Evolutionary conservation across 2,329 filamentous ascomycete genomes (phyloP), one percentile per base, ranked within the genome.

Genomic region (Cladorrhinum sp.): DNA sequence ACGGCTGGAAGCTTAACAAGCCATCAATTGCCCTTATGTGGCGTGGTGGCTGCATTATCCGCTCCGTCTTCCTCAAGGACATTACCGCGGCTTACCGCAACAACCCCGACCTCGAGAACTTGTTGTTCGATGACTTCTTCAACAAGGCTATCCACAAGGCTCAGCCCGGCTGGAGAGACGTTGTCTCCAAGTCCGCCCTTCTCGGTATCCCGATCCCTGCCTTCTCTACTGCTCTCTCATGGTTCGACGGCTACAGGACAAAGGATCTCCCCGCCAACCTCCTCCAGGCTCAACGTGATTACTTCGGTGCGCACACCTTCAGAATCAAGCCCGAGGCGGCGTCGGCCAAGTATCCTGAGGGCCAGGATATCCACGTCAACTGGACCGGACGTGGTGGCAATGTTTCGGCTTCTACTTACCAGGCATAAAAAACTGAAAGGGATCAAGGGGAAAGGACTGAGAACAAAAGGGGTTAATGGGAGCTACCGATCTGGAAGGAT

Each of bases 21-120:
- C 95, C 95, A 68, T 96, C 96, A 72, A 99, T 99, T 74, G 95
- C 95, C 71, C 90, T 99, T 75, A 99, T 99, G 95, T 99, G 95
- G 95, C 92, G 95, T 77, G 95, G 95, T 82, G 95, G 95, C 71
- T 99, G 95, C 86, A 99, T 99, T 73, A 99, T 99, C 82, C 94
- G 95, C 79, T 98, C 95, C 68, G 95, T 99, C 75, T 99, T 99
- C 92, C 83, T 99, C 69, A 98, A 98, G 88, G 94, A 99, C 78
- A 99, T 99, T 81, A 99, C 95, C 71, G 89, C 89, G 68, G 95
- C 95, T 58, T 99, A 97, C 87, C 94, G 94, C 81, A 87, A 86
- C 70, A 88, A 97, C 84, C 90, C 92, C 68, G 90, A 97, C 68
- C 90, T 99, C 68, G 90, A 97, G 88, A 99, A 99, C 86, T 82